These are phyloP conservation scores for Aspergillus pseudoglaucus DNA, from an alignment of 2,329 filamentous ascomycete species.

Conservation along the genomic window DNA sequence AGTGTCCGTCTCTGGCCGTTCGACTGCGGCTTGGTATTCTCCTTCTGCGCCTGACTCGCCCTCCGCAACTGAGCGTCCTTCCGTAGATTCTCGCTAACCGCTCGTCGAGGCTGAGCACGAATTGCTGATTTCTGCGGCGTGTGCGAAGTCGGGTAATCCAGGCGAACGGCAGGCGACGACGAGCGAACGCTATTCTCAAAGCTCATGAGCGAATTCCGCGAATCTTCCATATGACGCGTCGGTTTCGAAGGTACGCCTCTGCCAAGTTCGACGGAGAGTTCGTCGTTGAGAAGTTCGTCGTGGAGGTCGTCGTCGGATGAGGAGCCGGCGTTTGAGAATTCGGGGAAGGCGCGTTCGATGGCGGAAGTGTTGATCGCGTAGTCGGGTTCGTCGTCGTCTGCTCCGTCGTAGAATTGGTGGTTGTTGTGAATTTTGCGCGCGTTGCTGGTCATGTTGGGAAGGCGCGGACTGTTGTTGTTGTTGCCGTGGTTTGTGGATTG, in stretches of 20 bases:
- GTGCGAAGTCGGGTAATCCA: slow-evolving; percentile 30
- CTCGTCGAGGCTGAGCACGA: slow-evolving; percentile 20
- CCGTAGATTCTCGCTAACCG: slow-evolving; percentile 31
- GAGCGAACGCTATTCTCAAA: slow-evolving; percentile 40
- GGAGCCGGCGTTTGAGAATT: slow-evolving; percentile 40
- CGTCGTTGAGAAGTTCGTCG: slow-evolving; percentile 36
- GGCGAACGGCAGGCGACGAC: slow-evolving; percentile 34
- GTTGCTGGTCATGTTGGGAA: slow-evolving; percentile 18
- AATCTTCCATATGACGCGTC: slow-evolving; percentile 39
- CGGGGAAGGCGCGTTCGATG: slow-evolving; percentile 41
- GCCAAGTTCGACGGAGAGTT: slow-evolving; percentile 52
- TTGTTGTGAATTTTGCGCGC: slow-evolving; percentile 7
- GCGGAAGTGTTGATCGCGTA: slow-evolving; percentile 43
- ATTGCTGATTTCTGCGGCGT: slow-evolving; percentile 31
- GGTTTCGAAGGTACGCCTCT: slow-evolving; percentile 41
- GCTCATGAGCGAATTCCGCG: slow-evolving; percentile 45
- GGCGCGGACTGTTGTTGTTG: slow-evolving; percentile 21
- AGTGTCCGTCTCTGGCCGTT: slow-evolving; percentile 42
- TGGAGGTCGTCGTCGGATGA: slow-evolving; percentile 30
- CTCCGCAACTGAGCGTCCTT: slow-evolving; percentile 37
- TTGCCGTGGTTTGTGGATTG: slow-evolving; percentile 33
- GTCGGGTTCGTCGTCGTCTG: slow-evolving; percentile 30
- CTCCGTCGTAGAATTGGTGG: slow-evolving; percentile 4
- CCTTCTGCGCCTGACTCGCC: slow-evolving; percentile 36
- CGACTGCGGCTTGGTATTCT: slow-evolving; percentile 33